These are phyloP conservation scores for Daldinia decipiens DNA, from an alignment of 495 filamentous ascomycete genomes.

Conservation along the genomic window DNA sequence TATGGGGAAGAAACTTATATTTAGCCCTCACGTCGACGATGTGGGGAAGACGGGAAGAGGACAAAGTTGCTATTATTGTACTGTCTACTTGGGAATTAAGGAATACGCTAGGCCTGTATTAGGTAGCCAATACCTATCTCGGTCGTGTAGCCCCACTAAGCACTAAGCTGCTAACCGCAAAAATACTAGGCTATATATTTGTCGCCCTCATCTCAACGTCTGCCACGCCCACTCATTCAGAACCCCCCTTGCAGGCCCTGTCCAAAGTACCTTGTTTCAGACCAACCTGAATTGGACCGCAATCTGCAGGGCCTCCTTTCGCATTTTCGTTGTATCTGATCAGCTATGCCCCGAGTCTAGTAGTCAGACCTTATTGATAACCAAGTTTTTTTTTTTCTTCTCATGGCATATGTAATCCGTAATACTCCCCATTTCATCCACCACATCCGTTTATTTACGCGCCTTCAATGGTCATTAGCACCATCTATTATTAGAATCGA, in stretches of 20 bases:
- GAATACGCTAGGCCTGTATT: constrained; percentile 14
- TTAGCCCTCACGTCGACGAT: constrained; percentile 14
- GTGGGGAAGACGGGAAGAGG: constrained; percentile 8
- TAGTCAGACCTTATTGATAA: constrained; percentile 12
- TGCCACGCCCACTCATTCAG: not conserved
- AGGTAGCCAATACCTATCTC: constrained; percentile 20
- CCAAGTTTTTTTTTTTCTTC: constrained; percentile 22
- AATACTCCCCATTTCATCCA: constrained; percentile 11
- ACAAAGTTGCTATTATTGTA: constrained; percentile 3
- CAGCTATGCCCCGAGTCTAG: constrained; percentile 26
- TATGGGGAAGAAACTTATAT: constrained; percentile 12
- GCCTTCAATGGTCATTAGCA: not conserved
- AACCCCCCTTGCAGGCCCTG: not conserved
- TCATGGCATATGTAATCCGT: constrained; percentile 7
- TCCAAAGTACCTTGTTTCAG: constrained; percentile 41
- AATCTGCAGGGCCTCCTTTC: constrained; percentile 43
- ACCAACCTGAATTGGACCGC: constrained; percentile 41
- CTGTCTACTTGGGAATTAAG: constrained; percentile 13
- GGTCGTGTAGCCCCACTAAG: constrained; percentile 2
- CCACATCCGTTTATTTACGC: constrained; percentile 15
- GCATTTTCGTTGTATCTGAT: constrained; percentile 37
- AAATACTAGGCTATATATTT: not conserved
- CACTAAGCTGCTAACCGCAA: not conserved
- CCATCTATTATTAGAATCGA: constrained; percentile 28
- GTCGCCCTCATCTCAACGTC: constrained; percentile 6